phyloP scores from a whole-genome alignment of 2,329 filamentous ascomycete genomes.

The Penicillium sp. region DNA sequence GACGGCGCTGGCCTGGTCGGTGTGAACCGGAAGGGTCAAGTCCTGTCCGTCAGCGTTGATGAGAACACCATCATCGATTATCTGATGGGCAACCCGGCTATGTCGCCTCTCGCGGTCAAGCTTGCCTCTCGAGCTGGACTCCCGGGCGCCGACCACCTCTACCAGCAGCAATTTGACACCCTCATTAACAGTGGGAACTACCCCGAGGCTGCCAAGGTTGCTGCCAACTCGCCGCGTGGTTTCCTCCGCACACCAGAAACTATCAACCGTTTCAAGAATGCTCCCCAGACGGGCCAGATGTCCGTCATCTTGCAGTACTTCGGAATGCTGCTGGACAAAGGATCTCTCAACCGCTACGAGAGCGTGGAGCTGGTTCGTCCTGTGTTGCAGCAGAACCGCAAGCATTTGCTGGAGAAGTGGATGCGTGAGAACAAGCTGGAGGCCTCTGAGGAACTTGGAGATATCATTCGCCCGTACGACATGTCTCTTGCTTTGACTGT shows the following conservation, averaged over 20 bases:
- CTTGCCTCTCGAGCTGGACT: constrained; percentile 91
- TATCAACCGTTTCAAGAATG: constrained; percentile 90
- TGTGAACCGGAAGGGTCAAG: constrained; percentile 96
- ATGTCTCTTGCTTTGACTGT: constrained; percentile 81
- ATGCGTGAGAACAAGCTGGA: constrained; percentile 93
- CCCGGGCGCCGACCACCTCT: constrained; percentile 89
- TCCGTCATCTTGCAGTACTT: constrained; percentile 97
- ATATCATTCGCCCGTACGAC: constrained; percentile 87
- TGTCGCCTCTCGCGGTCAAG: constrained; percentile 90
- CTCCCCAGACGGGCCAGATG: constrained; percentile 70
- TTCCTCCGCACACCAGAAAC: constrained; percentile 93
- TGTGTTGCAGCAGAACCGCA: constrained; percentile 88
- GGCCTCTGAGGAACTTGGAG: constrained; percentile 93
- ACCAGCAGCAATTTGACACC: constrained; percentile 88
- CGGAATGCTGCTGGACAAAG: constrained; percentile 94
- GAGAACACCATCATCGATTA: constrained; percentile 90
- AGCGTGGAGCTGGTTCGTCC: constrained; percentile 90
- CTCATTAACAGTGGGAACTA: constrained; percentile 77
- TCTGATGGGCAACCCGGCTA: constrained; percentile 92
- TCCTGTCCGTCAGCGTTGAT: constrained; percentile 89
- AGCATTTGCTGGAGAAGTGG: constrained; percentile 97
- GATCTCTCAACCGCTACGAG: constrained; percentile 85
- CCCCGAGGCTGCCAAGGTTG: constrained; percentile 87
- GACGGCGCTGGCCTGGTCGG: constrained; percentile 85
- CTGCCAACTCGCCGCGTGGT: constrained; percentile 91